Conservation (phyloP, 2,329 filamentous ascomycete genomes). For the Phaeosphaeria sp. region DNA sequence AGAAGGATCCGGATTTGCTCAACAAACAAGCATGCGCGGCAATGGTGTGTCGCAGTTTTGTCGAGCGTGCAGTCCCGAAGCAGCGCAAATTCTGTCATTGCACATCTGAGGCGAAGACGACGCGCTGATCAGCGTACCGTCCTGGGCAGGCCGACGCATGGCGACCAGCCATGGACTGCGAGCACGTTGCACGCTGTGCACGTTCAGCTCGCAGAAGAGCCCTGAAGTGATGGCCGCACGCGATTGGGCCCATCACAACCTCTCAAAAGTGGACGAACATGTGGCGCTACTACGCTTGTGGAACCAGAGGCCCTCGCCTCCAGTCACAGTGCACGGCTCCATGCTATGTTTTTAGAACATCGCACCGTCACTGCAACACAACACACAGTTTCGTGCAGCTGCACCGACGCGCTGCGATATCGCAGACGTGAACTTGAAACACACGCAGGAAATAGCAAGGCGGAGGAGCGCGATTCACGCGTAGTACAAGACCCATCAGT, state of each 20-base stretch:
- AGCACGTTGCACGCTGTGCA: neutral
- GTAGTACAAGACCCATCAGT: neutral
- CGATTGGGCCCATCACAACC: neutral
- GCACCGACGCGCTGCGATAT: neutral
- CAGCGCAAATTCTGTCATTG: neutral
- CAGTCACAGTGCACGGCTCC: slow-evolving; percentile 13
- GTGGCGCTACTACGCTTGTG: slow-evolving; percentile 12
- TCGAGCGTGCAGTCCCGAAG: neutral
- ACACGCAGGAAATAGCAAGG: neutral
- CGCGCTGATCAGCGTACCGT: neutral
- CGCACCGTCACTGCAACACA: neutral
- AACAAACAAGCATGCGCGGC: slow-evolving; percentile 15
- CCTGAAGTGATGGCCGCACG: neutral
- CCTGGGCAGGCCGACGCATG: neutral
- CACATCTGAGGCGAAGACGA: neutral
- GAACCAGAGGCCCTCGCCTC: slow-evolving; percentile 11
- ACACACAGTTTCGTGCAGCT: neutral
- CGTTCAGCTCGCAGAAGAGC: neutral
- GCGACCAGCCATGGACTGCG: neutral
- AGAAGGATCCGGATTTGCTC: slow-evolving; percentile 13
- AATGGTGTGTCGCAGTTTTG: neutral
- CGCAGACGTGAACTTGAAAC: neutral
- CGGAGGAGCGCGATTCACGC: neutral
- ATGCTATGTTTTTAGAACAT: slow-evolving; percentile 12
- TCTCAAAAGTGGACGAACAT: slow-evolving; percentile 14